Conservation (phyloP, 176 grass and related monocot species). For the Triticum turgidum region DNA sequence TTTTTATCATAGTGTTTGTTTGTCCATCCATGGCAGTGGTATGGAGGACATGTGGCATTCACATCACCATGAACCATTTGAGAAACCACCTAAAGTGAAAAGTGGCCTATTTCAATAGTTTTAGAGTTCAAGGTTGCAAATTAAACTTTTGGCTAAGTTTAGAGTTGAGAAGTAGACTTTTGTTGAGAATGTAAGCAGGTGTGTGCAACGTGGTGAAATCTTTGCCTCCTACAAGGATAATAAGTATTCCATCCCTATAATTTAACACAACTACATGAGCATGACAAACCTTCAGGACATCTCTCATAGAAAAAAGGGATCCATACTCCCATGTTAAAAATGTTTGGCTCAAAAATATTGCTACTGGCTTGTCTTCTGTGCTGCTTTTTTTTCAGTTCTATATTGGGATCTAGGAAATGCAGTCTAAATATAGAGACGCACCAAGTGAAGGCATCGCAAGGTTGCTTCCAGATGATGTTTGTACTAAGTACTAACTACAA, state of each 20-base stretch:
- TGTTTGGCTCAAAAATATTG: background rate
- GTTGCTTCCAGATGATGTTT: conserved; percentile 24
- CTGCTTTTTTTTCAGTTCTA: background rate
- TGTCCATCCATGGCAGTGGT: no score
- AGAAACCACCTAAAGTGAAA: background rate
- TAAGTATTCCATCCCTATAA: background rate
- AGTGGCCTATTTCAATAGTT: background rate
- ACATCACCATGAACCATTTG: background rate
- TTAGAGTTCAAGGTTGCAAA: background rate
- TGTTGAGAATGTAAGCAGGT: background rate
- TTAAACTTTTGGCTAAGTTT: background rate
- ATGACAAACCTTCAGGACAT: background rate
- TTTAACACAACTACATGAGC: conserved; percentile 12
- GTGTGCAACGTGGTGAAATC: background rate
- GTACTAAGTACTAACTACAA: conserved; percentile 14
- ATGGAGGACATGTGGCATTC: background rate
- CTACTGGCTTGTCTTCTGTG: background rate
- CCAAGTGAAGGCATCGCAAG: background rate
- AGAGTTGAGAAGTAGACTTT: background rate
- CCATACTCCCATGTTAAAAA: background rate
- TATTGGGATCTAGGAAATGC: background rate
- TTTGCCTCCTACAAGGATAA: background rate
- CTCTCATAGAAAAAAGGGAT: conserved; percentile 1
- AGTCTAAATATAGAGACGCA: conserved; percentile 1
- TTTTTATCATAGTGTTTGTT: no score